Percentiles rank a stretch among this genome's conserved stretches.
Conservation (phyloP, 2,329 filamentous ascomycete genomes). For the Penicillium verrucosum region DNA sequence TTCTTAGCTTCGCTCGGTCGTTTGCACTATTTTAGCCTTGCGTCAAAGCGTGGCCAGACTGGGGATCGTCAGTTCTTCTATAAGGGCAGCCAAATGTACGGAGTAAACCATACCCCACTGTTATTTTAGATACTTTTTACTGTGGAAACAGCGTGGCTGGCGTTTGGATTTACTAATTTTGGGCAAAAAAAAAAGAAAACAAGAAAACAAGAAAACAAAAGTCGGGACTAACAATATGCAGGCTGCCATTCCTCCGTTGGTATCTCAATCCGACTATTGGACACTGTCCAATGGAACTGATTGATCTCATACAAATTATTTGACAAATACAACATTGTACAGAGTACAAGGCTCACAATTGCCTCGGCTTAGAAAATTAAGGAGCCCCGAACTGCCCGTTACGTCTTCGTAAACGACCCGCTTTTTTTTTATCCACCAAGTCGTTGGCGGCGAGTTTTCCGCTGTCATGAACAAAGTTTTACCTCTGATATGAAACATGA, state of each 20-base stretch:
- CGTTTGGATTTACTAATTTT: background rate
- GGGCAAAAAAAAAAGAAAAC: background rate
- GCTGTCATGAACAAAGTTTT: background rate
- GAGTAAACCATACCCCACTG: background rate
- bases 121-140: background rate
- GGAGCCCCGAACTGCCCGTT: background rate
- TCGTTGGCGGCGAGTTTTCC: background rate
- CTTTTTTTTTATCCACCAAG: background rate
- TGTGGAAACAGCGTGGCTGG: background rate
- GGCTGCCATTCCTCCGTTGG: background rate
- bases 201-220: background rate
- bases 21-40: constrained; percentile 13
- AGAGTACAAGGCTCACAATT: background rate
- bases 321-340: background rate
- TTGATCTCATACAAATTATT: background rate
- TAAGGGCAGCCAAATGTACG: background rate
- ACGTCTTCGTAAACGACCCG: background rate
- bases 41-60: constrained; percentile 5
- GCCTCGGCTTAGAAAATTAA: background rate
- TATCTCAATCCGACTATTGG: background rate
- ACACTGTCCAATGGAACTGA: background rate
- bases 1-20: constrained; percentile 6
- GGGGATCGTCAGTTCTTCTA: constrained; percentile 7
- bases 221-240: background rate
- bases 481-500: background rate